Percentiles rank a stretch among this genome's conserved stretches.
Conservation (phyloP, 192 early-diverging fungal genomes). For the Diversispora epigaea region DNA sequence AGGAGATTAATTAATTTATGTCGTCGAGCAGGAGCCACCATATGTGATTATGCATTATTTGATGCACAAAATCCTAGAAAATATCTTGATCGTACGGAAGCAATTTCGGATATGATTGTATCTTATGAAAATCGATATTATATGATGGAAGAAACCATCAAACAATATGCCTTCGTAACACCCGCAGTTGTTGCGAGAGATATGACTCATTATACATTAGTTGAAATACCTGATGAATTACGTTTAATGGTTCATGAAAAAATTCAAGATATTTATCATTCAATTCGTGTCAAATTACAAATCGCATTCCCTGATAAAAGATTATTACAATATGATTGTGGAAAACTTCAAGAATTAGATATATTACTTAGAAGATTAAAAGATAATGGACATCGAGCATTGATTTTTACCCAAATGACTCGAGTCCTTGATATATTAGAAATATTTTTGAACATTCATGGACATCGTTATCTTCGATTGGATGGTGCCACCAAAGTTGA, state of each 20-base stretch:
- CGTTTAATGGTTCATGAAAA: constrained; percentile 22
- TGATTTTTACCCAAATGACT: constrained; percentile 73
- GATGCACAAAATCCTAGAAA: constrained; percentile 38
- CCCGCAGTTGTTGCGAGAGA: constrained; percentile 46
- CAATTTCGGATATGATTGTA: constrained; percentile 37
- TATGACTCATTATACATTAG: constrained; percentile 30
- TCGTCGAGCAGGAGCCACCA: constrained; percentile 19
- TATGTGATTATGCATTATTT: constrained; percentile 17
- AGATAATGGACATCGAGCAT: constrained; percentile 58
- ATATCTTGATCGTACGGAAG: constrained; percentile 39
- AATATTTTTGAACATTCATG: constrained; percentile 67
- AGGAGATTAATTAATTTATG: constrained; percentile 42
- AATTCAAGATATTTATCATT: constrained; percentile 57
- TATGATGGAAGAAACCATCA: constrained; percentile 45
- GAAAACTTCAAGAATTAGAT: constrained; percentile 67
- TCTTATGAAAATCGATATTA: constrained; percentile 42
- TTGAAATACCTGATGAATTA: constrained; percentile 28
- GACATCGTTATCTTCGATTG: constrained; percentile 60
- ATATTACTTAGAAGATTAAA: constrained; percentile 53
- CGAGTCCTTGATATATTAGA: constrained; percentile 65
- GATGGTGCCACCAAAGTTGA: constrained; percentile 64
- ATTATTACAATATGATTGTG: constrained; percentile 83
- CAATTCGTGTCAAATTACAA: constrained; percentile 59
- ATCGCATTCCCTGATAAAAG: constrained; percentile 85
- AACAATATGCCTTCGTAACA: constrained; percentile 62